Evolutionary conservation across 2,329 filamentous ascomycete genomes (phyloP).

Genomic region (Aspergillus ochraceus): DNA sequence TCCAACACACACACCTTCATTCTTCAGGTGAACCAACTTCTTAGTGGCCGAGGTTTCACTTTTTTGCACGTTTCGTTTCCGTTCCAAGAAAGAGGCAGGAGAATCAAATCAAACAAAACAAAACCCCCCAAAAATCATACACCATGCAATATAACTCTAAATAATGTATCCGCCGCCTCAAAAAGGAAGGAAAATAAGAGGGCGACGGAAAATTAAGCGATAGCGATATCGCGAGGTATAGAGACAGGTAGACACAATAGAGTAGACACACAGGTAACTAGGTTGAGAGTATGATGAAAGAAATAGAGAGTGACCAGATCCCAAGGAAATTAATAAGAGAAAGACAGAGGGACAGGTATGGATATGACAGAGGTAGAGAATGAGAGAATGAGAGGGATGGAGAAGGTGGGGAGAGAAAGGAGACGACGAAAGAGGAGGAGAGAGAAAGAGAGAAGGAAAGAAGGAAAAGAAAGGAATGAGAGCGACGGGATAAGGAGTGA

Average conservation of each 20-base stretch:
- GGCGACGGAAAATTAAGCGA: constrained; percentile 6
- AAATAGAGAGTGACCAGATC: constrained; percentile 2
- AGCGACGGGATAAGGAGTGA: neutral
- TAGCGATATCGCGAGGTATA: constrained; percentile 12
- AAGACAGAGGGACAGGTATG: constrained; percentile 2
- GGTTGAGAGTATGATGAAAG: constrained; percentile 6
- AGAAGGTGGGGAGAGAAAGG: neutral
- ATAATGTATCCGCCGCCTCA: constrained; percentile 5
- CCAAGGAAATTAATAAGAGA: neutral
- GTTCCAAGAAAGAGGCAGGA: neutral
- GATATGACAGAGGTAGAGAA: neutral
- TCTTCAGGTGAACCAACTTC: constrained; percentile 5
- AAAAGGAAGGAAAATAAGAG: constrained; percentile 1
- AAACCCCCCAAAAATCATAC: constrained; percentile 5
- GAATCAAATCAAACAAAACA: constrained; percentile 8
- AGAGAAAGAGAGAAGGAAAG: constrained; percentile 7
- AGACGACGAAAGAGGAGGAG: constrained; percentile 1
- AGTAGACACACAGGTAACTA: neutral
- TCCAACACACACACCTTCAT: constrained; percentile 23
- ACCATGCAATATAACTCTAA: constrained; percentile 12
- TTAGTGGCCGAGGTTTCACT: constrained; percentile 4
- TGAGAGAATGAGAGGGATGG: constrained; percentile 3
- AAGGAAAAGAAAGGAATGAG: constrained; percentile 1
- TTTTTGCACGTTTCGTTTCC: neutral
- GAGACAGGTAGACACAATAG: constrained; percentile 10